Evolutionary conservation across 306 rosid genomes (phyloP), one percentile per base, ranked within the genome.

Genomic region (Quercus alba): DNA sequence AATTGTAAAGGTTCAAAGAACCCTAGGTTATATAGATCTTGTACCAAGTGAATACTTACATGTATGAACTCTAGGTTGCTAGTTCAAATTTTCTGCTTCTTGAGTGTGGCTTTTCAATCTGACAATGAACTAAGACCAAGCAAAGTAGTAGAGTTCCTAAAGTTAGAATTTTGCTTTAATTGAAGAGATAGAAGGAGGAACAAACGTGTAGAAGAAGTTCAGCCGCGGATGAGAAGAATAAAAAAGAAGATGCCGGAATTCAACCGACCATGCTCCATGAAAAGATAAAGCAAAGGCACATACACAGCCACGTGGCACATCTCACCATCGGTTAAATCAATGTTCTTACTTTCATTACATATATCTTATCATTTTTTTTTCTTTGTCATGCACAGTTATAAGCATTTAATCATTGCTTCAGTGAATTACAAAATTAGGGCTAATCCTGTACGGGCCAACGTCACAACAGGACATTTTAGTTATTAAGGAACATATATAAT

Each of bases 231-330:
- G 81, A 86, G 81, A 82, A 90, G 83, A 88, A 81, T 73, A 86
- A 82, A 90, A 84, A 88, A 81, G 75, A 86, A 87, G 94, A 90
- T 93, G 95, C 97, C 79, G 94, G 91, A 90, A 85, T 90, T 85
- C 88, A 84, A 90, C 91, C 96, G 91, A 94, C 94, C 97, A 87
- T 84, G 86, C 90, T 75, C 75, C 87, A 72, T 78, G 64, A 85
- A 91, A 86, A 85, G 91, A 88, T 91, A 94, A 94, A 91, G 95
- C 83, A 90, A 86, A 80, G 99, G 99, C 31, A 17, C 58, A 76
- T 75, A 80, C 19, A 26, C 20, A 3, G 83, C 91, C 99, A 92
- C 91, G 91, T 91, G 94, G 86, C 87, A 84, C 41, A 59, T 74
- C 62, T 87, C 81, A 54, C 83, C 33, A 83, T 86, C 87, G 74